A percentile compares a stretch with the other conserved stretches of the same genome.
Conservation (phyloP, 768 basidiomycete genomes). For the Coprinopsis strossmayeri region DNA sequence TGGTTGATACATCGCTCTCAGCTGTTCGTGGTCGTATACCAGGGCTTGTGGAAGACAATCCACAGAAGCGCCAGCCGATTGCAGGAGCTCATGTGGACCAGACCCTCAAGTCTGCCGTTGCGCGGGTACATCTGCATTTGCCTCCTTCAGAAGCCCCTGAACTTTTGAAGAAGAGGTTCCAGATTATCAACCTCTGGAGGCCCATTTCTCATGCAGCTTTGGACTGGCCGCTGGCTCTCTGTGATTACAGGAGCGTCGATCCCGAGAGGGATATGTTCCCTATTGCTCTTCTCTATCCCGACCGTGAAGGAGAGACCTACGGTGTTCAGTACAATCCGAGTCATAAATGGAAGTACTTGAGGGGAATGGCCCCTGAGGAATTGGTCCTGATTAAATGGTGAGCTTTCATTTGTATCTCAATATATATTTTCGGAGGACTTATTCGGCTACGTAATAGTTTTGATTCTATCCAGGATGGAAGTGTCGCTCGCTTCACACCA, state of each 20-base stretch:
- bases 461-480: slow-evolving; percentile 33
- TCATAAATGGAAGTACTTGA: slow-evolving; percentile 47
- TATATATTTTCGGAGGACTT: too few species aligned
- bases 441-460: too few species aligned
- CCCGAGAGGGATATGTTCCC: slow-evolving; percentile 35
- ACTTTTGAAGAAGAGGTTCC: slow-evolving; percentile 42
- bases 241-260: slow-evolving; percentile 44
- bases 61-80: slow-evolving; percentile 40
- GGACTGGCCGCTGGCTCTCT: slow-evolving; percentile 46
- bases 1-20: too few species aligned
- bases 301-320: slow-evolving; percentile 46
- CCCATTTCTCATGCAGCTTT: slow-evolving; percentile 41
- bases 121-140: slow-evolving; percentile 45
- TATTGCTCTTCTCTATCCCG: slow-evolving; percentile 39
- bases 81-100: slow-evolving; percentile 46
- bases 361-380: slow-evolving; percentile 43
- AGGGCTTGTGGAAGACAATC: slow-evolving; percentile 25
- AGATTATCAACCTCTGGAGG: slow-evolving; percentile 58
- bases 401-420: too few species aligned
- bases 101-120: slow-evolving; percentile 34
- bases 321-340: slow-evolving; percentile 37
- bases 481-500: slow-evolving; percentile 49
- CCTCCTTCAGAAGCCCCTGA: slow-evolving; percentile 36
- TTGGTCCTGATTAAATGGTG: slow-evolving; percentile 49
- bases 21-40: slow-evolving; percentile 43